Conservation (phyloP, 1,139 yeast species). For the Diutina sp. region DNA sequence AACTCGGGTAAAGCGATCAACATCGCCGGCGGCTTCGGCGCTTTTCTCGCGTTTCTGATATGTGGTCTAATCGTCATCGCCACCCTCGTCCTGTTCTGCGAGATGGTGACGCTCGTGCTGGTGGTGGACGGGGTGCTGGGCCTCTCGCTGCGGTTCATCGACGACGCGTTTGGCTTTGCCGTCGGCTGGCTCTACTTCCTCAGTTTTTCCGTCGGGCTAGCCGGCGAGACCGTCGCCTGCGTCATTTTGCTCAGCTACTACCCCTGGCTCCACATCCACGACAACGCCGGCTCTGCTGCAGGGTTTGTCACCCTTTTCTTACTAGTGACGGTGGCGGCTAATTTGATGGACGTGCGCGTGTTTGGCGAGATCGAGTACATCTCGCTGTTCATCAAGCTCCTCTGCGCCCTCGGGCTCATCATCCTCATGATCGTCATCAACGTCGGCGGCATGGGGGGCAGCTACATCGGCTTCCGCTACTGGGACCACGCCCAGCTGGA, state of each 20-base stretch:
- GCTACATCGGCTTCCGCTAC: slow-evolving; percentile 44
- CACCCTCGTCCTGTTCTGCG: slow-evolving; percentile 69
- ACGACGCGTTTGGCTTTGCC: slow-evolving; percentile 77
- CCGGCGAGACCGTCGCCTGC: slow-evolving; percentile 73
- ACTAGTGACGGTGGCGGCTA: slow-evolving; percentile 33
- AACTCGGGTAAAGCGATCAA: slow-evolving; percentile 71
- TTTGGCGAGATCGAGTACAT: slow-evolving; percentile 69
- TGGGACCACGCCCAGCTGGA: slow-evolving; percentile 48
- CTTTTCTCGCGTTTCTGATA: slow-evolving; percentile 54
- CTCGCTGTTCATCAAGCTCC: slow-evolving; percentile 47
- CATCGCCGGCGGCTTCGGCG: slow-evolving; percentile 76
- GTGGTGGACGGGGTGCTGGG: slow-evolving; percentile 74
- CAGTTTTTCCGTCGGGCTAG: slow-evolving; percentile 59
- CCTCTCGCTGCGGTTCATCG: slow-evolving; percentile 65
- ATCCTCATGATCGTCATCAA: slow-evolving; percentile 55
- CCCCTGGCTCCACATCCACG: slow-evolving; percentile 35
- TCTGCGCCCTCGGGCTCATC: slow-evolving; percentile 41
- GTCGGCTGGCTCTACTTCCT: slow-evolving; percentile 71
- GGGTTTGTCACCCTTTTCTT: slow-evolving; percentile 59
- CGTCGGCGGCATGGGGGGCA: slow-evolving; percentile 31
- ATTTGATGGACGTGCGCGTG: slow-evolving; percentile 54
- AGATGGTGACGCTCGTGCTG: slow-evolving; percentile 76
- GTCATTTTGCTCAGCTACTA: slow-evolving; percentile 63
- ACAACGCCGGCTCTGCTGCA: slow-evolving; percentile 34
- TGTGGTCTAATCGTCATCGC: slow-evolving; percentile 58